Conservation (phyloP, 306 rosid species). For the Styphnolobium japonicum region DNA sequence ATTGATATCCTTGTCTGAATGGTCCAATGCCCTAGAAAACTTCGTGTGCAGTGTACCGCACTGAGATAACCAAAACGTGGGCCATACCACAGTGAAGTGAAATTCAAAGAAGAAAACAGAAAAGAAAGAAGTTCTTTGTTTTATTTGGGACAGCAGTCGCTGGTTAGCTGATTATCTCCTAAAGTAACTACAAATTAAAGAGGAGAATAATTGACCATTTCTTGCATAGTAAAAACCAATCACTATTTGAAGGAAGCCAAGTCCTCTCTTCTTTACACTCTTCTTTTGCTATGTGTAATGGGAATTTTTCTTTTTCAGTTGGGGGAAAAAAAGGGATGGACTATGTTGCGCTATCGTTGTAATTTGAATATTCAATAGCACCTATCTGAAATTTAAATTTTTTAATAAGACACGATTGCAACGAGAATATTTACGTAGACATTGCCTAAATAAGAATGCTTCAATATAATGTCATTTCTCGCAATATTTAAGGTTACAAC, state of each 20-base stretch:
- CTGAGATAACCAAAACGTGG: constrained; percentile 19
- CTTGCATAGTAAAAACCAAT: neutral
- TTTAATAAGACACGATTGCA: too few species aligned
- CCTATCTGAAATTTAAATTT: too few species aligned
- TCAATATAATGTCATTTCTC: neutral
- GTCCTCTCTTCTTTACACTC: too few species aligned
- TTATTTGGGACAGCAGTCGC: constrained; percentile 27
- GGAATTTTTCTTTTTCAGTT: too few species aligned
- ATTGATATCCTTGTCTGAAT: constrained; percentile 23
- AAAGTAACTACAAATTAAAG: constrained; percentile 17
- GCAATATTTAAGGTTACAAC: neutral
- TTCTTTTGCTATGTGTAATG: too few species aligned
- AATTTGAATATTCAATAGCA: too few species aligned
- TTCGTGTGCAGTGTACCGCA: constrained; percentile 1
- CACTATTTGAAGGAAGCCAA: neutral
- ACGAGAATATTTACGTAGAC: neutral
- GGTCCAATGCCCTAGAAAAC: constrained; percentile 28
- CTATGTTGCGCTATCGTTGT: too few species aligned
- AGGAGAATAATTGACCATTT: neutral
- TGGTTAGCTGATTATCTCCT: constrained; percentile 30
- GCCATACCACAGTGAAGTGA: constrained; percentile 21
- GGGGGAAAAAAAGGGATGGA: too few species aligned
- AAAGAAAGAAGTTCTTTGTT: constrained; percentile 25
- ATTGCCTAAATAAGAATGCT: neutral
- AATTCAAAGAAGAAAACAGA: neutral